A percentile compares a stretch with the other conserved stretches of the same genome.
These are phyloP conservation scores for Paramecium sonneborni DNA, from an alignment of 73 alveolate species.

Conservation along the genomic window DNA sequence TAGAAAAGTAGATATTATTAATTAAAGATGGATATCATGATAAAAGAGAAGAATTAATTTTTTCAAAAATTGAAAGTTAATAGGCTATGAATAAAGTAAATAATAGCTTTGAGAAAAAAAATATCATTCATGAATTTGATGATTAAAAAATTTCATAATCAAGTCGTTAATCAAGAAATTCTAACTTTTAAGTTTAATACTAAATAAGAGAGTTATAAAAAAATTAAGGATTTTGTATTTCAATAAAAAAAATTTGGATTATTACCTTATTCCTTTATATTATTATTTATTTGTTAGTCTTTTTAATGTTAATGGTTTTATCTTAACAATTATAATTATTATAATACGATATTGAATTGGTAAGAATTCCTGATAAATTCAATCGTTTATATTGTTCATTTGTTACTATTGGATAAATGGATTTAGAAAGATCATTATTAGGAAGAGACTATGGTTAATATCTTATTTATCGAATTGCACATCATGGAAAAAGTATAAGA, in stretches of 20 bases:
- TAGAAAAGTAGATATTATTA: background rate
- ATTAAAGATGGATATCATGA: background rate
- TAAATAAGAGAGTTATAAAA: background rate
- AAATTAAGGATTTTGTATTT: background rate
- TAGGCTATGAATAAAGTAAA: background rate
- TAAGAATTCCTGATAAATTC: background rate
- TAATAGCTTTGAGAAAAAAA: background rate
- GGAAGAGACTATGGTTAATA: background rate
- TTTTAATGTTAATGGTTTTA: background rate
- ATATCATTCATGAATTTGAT: background rate
- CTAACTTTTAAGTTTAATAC: background rate
- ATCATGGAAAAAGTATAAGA: background rate
- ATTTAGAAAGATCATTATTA: background rate
- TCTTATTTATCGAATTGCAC: background rate
- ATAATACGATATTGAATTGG: background rate
- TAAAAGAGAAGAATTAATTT: background rate
- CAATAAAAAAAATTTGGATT: background rate
- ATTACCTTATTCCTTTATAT: background rate
- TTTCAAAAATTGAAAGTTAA: background rate
- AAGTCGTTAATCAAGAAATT: background rate
- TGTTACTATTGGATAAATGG: background rate
- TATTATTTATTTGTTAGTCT: background rate
- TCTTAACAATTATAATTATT: background rate
- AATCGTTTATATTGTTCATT: background rate
- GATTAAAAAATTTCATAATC: background rate